These are phyloP conservation scores for Kingdonia uniflora DNA, from an alignment of 164 flowering plant species.

Conservation along the genomic window DNA sequence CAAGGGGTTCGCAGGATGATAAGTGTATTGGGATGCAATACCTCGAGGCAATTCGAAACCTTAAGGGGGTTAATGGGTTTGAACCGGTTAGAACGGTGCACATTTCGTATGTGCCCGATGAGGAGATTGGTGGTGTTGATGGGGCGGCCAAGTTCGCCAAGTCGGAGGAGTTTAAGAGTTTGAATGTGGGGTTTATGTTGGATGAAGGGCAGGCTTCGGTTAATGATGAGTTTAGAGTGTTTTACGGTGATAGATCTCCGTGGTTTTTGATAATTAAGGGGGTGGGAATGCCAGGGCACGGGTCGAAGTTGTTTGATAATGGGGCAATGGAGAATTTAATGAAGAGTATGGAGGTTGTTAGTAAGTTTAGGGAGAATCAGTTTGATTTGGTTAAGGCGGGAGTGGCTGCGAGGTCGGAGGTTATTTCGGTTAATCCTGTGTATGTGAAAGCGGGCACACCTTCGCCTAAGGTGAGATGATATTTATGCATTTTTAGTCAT, in stretches of 20 bases:
- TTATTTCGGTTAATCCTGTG: conserved; percentile 80
- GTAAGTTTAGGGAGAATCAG: conserved; percentile 50
- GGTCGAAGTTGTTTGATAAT: conserved; percentile 70
- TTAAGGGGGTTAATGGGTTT: conserved; percentile 14
- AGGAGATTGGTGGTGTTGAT: conserved; percentile 76
- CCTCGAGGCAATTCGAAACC: conserved; percentile 35
- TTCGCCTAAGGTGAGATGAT: conserved; percentile 42
- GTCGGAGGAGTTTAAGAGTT: conserved; percentile 43
- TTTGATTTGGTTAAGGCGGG: conserved; percentile 86
- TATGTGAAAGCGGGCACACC: conserved; percentile 69
- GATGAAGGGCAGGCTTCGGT: conserved; percentile 90
- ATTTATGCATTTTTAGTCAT: too few relatives aligned
- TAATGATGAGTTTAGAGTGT: conserved; percentile 59
- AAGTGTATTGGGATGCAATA: conserved; percentile 65
- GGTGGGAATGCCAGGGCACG: conserved; percentile 73
- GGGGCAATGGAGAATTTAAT: conserved; percentile 89
- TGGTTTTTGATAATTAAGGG: conserved; percentile 61
- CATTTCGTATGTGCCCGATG: conserved; percentile 73
- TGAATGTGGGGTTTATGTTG: conserved; percentile 76
- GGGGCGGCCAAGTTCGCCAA: conserved; percentile 54
- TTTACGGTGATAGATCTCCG: conserved; percentile 72
- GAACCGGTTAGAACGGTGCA: conserved; percentile 42
- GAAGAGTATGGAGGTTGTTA: conserved; percentile 69
- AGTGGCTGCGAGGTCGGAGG: conserved; percentile 42
- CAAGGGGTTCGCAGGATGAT: conserved; percentile 92